Base-by-base conservation (phyloP, 2,329 filamentous ascomycete genomes). In the Stagonosporopsis tanaceti region DNA sequence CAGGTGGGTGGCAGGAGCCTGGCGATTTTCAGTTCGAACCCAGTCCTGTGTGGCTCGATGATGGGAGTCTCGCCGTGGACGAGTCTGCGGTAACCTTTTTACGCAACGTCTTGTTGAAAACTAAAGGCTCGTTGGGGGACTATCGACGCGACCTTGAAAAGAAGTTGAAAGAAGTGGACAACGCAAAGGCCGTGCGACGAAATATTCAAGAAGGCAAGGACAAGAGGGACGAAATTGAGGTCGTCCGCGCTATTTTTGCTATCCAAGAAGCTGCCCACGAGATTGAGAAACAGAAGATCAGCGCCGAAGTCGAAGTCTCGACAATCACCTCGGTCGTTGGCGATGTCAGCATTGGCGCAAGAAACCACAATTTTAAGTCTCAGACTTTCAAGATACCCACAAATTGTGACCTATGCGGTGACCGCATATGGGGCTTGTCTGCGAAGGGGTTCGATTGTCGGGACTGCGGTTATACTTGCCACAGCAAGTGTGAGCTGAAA, bases 331-430 rank as follows among this genome's bases (percentile, higher is more conserved):
- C 88, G 9, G 91, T 88, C 0, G 94, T 97, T 2, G 95, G 95
- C 34, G 95, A 99, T 73, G 85, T 99, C 52, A 97, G 93, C 2
- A 82, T 97, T 20, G 94, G 94, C 17, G 93, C 93, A 11, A 92
- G 92, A 75, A 97, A 93, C 71, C 95, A 99, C 81, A 95, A 96
- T 71, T 99, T 99, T 84, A 97, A 96, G 78, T 88, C 92, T n/a
- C 93, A 98, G 73, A 98, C 95, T 0, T 99, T 98, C 84, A 98
- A 98, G 77, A 97, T 99, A 59, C 96, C 96, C 0, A 99, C 95
- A 4, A 98, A 98, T 75, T 99, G 95, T 79, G 95, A 99, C 76
- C 84, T 97, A 12, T 99, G 95, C 68, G 93, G 93, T 17, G 95
- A 99, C 73, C 87, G 95, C 27, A 97, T 99, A 74, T 99, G 95